Percentiles rank a stretch among this genome's conserved stretches.
Evolutionary conservation across 108 stramenopile genomes (phyloP).

Genomic region (Chaetoceros muelleri): DNA sequence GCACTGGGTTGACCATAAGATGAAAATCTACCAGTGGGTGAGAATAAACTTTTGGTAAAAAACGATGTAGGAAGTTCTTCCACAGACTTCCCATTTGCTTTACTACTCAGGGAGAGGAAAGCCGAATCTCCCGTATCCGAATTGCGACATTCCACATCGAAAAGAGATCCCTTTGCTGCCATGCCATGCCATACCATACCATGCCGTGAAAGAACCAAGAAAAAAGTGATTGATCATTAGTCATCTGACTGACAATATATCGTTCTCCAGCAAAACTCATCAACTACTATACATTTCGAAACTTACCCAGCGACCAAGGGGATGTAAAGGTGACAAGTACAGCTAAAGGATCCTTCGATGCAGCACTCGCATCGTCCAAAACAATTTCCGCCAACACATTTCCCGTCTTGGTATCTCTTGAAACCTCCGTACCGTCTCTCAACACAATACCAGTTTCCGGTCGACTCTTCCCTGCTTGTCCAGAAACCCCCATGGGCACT

Average conservation of each 20-base stretch:
- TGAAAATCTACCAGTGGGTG: slow-evolving; percentile 46
- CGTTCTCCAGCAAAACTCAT: neutral
- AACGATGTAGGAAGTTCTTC: slow-evolving; percentile 32
- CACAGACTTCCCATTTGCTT: slow-evolving; percentile 14
- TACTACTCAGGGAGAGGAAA: slow-evolving; percentile 31
- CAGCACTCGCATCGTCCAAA: slow-evolving; percentile 9
- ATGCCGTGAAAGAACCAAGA: no score
- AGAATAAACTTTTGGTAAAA: slow-evolving; percentile 34
- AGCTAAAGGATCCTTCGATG: slow-evolving; percentile 19
- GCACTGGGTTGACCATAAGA: slow-evolving; percentile 62
- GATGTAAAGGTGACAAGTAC: slow-evolving; percentile 33
- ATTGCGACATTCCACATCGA: slow-evolving; percentile 58
- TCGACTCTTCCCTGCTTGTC: slow-evolving; percentile 53
- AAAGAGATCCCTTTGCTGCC: slow-evolving; percentile 42
- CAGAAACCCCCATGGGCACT: slow-evolving; percentile 43
- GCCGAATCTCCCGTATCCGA: slow-evolving; percentile 39
- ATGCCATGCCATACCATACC: no score
- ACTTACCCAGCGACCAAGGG: slow-evolving; percentile 43
- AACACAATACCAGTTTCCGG: slow-evolving; percentile 49
- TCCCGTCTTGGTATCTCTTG: slow-evolving; percentile 25
- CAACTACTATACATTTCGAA: no score
- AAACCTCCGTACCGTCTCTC: slow-evolving; percentile 51
- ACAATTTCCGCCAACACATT: slow-evolving; percentile 51
- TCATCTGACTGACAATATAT: neutral
- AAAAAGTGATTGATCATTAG: neutral